These are phyloP conservation scores for Cladosporium colombiae DNA, from an alignment of 2,329 filamentous ascomycete species.

Conservation along the genomic window DNA sequence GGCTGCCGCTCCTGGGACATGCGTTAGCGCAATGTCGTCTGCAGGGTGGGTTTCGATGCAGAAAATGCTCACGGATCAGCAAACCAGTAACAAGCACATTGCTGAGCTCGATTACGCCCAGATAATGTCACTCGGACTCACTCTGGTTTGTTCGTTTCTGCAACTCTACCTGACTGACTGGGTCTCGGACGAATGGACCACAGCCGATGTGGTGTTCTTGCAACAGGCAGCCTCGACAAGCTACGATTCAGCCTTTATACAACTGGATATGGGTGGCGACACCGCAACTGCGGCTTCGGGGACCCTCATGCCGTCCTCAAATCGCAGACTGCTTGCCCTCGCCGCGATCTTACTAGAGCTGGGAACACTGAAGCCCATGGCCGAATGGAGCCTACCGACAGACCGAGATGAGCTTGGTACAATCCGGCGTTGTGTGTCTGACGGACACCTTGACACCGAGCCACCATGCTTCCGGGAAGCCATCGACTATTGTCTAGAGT, in stretches of 20 bases:
- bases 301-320: background rate
- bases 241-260: background rate
- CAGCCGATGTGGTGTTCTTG: background rate
- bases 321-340: background rate
- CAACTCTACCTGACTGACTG: background rate
- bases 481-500: background rate
- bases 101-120: background rate
- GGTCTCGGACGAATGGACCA: background rate
- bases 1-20: background rate
- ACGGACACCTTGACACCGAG: background rate
- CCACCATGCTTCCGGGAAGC: background rate
- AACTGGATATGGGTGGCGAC: background rate
- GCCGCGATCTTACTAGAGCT: background rate
- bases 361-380: background rate
- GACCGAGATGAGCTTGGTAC: background rate
- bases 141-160: background rate
- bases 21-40: background rate
- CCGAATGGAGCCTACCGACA: background rate
- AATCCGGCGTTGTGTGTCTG: background rate
- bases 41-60: background rate
- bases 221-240: background rate
- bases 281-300: background rate
- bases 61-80: background rate
- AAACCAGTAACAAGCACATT: background rate
- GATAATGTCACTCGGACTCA: background rate